These are phyloP conservation scores for Aspergillus sp. DNA, from an alignment of 2,329 filamentous ascomycete species.

Conservation along the genomic window DNA sequence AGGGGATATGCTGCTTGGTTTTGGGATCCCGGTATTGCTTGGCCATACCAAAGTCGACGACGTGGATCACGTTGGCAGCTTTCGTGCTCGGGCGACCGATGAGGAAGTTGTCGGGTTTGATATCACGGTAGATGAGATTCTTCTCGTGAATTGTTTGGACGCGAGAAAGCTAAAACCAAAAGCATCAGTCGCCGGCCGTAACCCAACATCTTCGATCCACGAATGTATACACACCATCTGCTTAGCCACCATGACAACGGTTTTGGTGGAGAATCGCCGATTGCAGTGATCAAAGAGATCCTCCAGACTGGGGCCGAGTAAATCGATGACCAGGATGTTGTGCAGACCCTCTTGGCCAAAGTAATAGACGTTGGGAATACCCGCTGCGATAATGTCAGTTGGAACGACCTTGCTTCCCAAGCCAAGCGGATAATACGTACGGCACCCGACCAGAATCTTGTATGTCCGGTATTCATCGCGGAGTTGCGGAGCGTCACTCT, in stretches of 20 bases:
- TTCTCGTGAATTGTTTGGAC: constrained; percentile 97
- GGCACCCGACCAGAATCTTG: constrained; percentile 98
- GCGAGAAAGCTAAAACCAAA: constrained; percentile 67
- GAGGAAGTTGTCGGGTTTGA: constrained; percentile 99
- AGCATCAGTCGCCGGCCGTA: constrained; percentile 17
- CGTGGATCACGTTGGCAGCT: constrained; percentile 95
- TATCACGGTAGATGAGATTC: constrained; percentile 98
- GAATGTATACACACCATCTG: constrained; percentile 71
- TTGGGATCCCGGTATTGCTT: constrained; percentile 99
- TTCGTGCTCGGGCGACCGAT: constrained; percentile 91
- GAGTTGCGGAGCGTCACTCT: constrained; percentile 96
- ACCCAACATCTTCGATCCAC: not conserved
- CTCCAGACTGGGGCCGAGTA: constrained; percentile 90
- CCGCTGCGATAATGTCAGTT: constrained; percentile 61
- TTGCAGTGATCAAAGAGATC: constrained; percentile 98
- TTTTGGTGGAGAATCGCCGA: constrained; percentile 92
- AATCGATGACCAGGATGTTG: constrained; percentile 97
- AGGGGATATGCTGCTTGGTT: constrained; percentile 98
- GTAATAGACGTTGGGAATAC: constrained; percentile 99
- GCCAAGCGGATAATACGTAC: constrained; percentile 61
- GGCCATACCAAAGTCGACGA: constrained; percentile 99
- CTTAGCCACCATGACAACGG: constrained; percentile 98
- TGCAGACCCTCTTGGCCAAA: constrained; percentile 98
- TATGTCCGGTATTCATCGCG: constrained; percentile 99
- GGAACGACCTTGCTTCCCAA: constrained; percentile 6